Evolutionary conservation across 192 early-diverging fungal genomes (phyloP), one percentile per base, ranked within the genome.

Genomic region (Podochytrium sp.): DNA sequence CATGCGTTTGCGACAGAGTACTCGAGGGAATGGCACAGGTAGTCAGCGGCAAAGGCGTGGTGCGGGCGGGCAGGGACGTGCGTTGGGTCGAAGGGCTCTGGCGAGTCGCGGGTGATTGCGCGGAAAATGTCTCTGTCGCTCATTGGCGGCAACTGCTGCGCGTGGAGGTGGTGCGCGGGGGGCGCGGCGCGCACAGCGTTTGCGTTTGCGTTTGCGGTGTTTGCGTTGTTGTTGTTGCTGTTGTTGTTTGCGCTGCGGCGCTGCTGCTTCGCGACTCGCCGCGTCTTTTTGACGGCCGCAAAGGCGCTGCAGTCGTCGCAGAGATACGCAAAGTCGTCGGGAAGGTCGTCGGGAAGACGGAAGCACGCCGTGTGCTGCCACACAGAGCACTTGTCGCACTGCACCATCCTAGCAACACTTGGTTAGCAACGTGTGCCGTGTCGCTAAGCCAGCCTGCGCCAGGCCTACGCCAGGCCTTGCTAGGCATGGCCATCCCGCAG

Each of bases 301-400:
- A n/a, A n/a, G n/a, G n/a, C n/a, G n/a, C n/a, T 82, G 78, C 97
- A 98, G 59, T 80, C 64, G 56, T 98, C 95, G 73, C 96, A 99
- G 3, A 91, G 80, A 66, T 94, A 97, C 4, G 3, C 29, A 4
- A 55, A 55, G 40, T 87, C 75, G 65, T 97, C 94, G 1, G 97
- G 95, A 29, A 96, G 86, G 39, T 86, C 82, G 42, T 65, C 63
- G 25, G 40, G 40, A 16, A 92, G 85, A 14, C 81, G 80, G 14
- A 99, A 91, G 76, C 97, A 99, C 27, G 89, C 85, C 4, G 89
- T 90, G 78, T 99, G 97, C 74, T 99, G 97, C 97, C 97, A 99
- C 3, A 95, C 93, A 3, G 87, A 72, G 76, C 97, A 98, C 55
- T 86, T 80, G 56, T 99, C 97, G 78, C 97, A 99, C 65, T 97